Evolutionary conservation across 176 grass and related monocot genomes (phyloP), one percentile per base, ranked within the genome.

Genomic region (Olyra latifolia): DNA sequence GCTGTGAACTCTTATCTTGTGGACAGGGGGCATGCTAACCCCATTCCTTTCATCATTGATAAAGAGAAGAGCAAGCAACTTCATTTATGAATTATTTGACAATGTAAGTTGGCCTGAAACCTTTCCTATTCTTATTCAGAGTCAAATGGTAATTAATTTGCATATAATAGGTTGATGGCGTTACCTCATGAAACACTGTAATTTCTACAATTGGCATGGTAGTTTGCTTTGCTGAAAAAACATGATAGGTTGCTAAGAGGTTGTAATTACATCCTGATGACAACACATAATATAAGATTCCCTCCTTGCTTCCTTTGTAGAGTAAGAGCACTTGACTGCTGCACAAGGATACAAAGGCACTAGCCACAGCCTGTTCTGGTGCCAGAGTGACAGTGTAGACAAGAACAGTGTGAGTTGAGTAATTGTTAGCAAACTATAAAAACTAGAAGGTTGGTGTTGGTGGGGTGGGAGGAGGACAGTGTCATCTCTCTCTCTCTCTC

Each of bases 81-180:
- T 3, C 3, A 39, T 66, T 7, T 38, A 25, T 47, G 13, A 82
- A 40, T 27, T 60, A 10, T 49, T 63, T 12, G 60, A 69, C 43
- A 32, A 3, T 50, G 78, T 30, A 43, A 87, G 62, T 66, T 58
- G 40, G 15, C 62, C 77, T 75, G 72, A 40, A 74, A 60, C 8
- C 41, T 74, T 52, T 60, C 15, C 24, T 74, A 17, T 42, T 48
- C 39, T 44, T 64, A 57, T 24, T 67, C n/a, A 54, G 13, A 62
- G 16, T 41, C 61, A 15, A 46, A 61, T 69, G 11, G 32, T 47
- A 69, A 35, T 54, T 49, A 73, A 35, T 80, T 54, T 85, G 3
- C 32, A 35, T 39, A 52, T 35, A 17, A 54, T 32, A 65, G 49
- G 40, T 57, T 28, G 27, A 74, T 6, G 4, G 56, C 47, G 5